A percentile compares a stretch with the other conserved stretches of the same genome.
These are phyloP conservation scores for Backusella westeae DNA, from an alignment of 192 early-diverging fungal genomes.

Conservation along the genomic window DNA sequence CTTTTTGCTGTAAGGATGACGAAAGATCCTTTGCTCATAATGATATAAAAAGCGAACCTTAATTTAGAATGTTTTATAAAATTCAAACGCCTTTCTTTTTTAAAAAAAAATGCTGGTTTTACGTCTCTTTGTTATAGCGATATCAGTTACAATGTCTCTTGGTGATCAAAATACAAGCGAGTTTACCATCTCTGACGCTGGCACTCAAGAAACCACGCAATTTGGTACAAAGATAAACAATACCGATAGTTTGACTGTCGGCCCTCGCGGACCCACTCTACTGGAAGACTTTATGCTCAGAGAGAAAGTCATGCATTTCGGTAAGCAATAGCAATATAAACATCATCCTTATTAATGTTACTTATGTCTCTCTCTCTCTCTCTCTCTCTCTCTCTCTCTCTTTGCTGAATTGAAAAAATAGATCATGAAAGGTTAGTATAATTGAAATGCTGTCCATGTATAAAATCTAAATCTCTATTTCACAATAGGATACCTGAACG, in stretches of 20 bases:
- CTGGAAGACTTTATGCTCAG: constrained; percentile 28
- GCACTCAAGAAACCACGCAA: constrained; percentile 21
- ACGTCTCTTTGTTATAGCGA: background rate
- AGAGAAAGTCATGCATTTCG: constrained; percentile 28
- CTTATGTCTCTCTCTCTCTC: too few relatives aligned
- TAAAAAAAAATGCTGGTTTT: background rate
- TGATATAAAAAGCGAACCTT: background rate
- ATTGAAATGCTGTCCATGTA: background rate
- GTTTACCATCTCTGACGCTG: constrained; percentile 13
- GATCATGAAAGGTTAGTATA: background rate
- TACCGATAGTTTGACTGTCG: constrained; percentile 25
- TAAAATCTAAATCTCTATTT: background rate
- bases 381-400: too few relatives aligned
- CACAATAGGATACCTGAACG: constrained; percentile 25
- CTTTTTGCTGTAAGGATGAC: background rate
- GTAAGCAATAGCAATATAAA: background rate
- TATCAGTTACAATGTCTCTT: background rate
- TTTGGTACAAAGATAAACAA: constrained; percentile 27
- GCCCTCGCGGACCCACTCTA: constrained; percentile 26
- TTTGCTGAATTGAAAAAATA: background rate
- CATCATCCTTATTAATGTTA: background rate
- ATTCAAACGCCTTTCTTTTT: background rate
- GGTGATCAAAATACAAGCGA: background rate
- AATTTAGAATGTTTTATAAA: background rate
- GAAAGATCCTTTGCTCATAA: background rate